Conservation (phyloP, 805 yeast species). For the Yarrowia keelungensis region DNA sequence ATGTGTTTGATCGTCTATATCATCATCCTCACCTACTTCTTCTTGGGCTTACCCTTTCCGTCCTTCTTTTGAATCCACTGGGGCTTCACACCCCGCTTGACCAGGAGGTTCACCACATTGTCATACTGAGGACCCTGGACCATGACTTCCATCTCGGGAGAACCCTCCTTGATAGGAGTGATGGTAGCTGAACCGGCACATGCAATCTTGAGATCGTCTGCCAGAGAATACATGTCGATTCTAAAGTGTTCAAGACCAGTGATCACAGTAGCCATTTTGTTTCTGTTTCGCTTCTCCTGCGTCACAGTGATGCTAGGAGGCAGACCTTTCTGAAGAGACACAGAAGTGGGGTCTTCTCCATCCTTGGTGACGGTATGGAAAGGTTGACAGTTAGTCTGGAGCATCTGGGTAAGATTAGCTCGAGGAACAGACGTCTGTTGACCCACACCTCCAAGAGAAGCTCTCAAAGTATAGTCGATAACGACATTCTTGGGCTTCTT, state of each 20-base stretch:
- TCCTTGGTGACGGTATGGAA: slow-evolving; percentile 58
- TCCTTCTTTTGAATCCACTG: slow-evolving; percentile 61
- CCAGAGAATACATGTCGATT: slow-evolving; percentile 68
- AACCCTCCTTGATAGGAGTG: slow-evolving; percentile 52
- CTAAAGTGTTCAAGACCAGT: slow-evolving; percentile 71
- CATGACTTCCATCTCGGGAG: slow-evolving; percentile 69
- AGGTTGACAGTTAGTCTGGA: slow-evolving; percentile 57
- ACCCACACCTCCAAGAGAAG: slow-evolving; percentile 52
- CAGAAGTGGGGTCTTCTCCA: slow-evolving; percentile 49
- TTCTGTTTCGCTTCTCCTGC: slow-evolving; percentile 79
- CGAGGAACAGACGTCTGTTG: slow-evolving; percentile 45
- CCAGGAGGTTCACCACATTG: slow-evolving; percentile 63
- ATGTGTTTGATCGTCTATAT: too few relatives aligned
- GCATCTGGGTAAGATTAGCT: slow-evolving; percentile 51
- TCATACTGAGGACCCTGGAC: slow-evolving; percentile 92
- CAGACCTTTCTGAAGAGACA: slow-evolving; percentile 59
- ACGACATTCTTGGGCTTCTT: slow-evolving; percentile 61
- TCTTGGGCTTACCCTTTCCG: slow-evolving; percentile 31
- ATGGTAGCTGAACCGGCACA: slow-evolving; percentile 91
- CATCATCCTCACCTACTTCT: background rate
- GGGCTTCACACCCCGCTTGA: slow-evolving; percentile 66
- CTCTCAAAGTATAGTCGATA: slow-evolving; percentile 62
- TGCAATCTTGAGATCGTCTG: slow-evolving; percentile 71
- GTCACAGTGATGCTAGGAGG: slow-evolving; percentile 70
- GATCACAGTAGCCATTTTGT: slow-evolving; percentile 78